Percentiles rank a stretch among this genome's conserved stretches.
phyloP scores from a whole-genome alignment of 257 asterid genomes.

The Phtheirospermum japonicum region DNA sequence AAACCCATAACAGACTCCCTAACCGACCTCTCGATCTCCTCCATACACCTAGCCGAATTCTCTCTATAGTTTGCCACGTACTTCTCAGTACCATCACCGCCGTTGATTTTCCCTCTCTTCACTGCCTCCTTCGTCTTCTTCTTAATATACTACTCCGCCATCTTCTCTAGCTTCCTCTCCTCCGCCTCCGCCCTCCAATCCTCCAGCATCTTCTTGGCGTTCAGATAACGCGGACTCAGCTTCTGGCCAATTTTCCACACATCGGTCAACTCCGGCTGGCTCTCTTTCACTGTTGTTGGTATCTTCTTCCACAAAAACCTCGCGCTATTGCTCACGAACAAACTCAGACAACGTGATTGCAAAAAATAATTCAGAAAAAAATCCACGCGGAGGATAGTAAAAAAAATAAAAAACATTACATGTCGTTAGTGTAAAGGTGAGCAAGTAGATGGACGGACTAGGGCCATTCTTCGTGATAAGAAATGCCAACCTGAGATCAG shows the following conservation, averaged over 20 bases:
- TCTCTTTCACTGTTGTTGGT: slow-evolving; percentile 61
- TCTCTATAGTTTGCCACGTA: slow-evolving; percentile 84
- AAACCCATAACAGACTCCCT: slow-evolving; percentile 58
- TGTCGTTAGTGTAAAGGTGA: slow-evolving; percentile 64
- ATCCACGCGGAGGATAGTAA: neutral
- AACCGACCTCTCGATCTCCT: slow-evolving; percentile 76
- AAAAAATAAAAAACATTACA: slow-evolving; percentile 37
- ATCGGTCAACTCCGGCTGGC: slow-evolving; percentile 69
- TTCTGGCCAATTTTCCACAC: slow-evolving; percentile 89
- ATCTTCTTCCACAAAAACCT: slow-evolving; percentile 85
- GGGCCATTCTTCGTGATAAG: slow-evolving; percentile 84
- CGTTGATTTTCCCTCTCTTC: slow-evolving; percentile 52
- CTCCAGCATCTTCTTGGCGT: slow-evolving; percentile 93
- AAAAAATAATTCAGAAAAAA: neutral
- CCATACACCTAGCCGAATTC: slow-evolving; percentile 81
- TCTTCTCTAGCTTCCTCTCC: slow-evolving; percentile 85
- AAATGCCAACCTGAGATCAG: slow-evolving; percentile 50
- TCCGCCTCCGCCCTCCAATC: slow-evolving; percentile 91
- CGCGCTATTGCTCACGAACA: slow-evolving; percentile 62
- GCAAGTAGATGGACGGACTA: slow-evolving; percentile 83
- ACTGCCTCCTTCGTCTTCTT: slow-evolving; percentile 62
- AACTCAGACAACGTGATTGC: slow-evolving; percentile 12
- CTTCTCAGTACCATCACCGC: too few species aligned
- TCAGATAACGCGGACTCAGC: too few species aligned
- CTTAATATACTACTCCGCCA: slow-evolving; percentile 80